Conservation (phyloP, 176 grass and related monocot genomes). For the Carex scoparia region DNA sequence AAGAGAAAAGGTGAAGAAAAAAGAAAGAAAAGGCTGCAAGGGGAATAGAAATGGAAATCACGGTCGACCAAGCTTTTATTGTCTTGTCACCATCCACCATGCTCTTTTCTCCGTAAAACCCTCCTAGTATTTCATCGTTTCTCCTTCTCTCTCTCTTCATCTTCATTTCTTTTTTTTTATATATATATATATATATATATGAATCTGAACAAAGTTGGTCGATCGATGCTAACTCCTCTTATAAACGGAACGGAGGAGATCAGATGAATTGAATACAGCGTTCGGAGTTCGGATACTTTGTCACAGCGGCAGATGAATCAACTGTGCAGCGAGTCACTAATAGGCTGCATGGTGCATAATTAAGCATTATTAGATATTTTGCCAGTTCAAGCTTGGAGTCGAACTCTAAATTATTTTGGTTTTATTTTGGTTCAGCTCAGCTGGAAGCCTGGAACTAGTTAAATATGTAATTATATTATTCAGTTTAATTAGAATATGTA, state of each 20-base stretch:
- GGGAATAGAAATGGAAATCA: slow-evolving; percentile 34
- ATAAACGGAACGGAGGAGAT: not conserved
- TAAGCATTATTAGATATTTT: no score
- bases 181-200: not conserved
- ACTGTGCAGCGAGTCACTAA: not conserved
- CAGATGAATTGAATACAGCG: not conserved
- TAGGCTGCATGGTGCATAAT: no score
- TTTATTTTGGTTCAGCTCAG: no score
- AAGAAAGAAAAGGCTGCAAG: slow-evolving; percentile 16
- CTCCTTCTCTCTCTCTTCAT: not conserved
- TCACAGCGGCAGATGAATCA: not conserved
- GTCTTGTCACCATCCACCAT: slow-evolving; percentile 22
- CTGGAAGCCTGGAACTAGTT: no score
- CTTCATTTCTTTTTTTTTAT: not conserved
- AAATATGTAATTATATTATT: no score
- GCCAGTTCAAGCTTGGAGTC: no score
- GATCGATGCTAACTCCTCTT: no score
- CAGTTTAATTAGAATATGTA: no score
- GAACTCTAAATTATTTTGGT: no score
- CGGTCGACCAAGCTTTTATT: slow-evolving; percentile 27
- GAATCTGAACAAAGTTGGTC: not conserved
- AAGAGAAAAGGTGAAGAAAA: slow-evolving; percentile 1
- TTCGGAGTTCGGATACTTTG: not conserved
- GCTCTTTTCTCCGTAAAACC: slow-evolving; percentile 24
- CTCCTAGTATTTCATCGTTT: slow-evolving; percentile 13